Evolutionary conservation across 2,329 filamentous ascomycete genomes (phyloP).

Genomic region (Lachnellula subtilissima): DNA sequence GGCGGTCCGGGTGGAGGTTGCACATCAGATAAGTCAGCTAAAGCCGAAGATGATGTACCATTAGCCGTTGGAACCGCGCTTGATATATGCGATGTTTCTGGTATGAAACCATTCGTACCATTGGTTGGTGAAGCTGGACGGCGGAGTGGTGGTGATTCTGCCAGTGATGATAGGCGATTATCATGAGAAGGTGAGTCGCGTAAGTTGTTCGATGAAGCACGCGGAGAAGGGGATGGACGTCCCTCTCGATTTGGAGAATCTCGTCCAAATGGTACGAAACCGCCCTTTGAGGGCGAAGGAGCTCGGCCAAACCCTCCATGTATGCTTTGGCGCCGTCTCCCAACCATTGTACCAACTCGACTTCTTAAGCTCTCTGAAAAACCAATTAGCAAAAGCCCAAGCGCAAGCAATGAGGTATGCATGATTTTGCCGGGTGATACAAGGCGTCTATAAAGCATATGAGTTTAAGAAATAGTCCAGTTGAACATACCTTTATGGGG

Average conservation of each 20-base stretch:
- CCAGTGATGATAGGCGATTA: conserved; percentile 50
- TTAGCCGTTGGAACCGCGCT: conserved; percentile 39
- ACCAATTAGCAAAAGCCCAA: conserved; percentile 25
- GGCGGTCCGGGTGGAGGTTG: conserved; percentile 49
- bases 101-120: conserved; percentile 22
- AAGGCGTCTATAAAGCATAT: no score
- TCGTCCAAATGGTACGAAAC: conserved; percentile 52
- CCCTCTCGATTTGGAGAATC: conserved; percentile 60
- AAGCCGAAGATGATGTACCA: conserved; percentile 36
- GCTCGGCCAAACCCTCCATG: conserved; percentile 52
- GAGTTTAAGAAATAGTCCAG: neutral
- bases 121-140: conserved; percentile 22
- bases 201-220: conserved; percentile 55
- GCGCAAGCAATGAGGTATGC: neutral
- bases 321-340: conserved; percentile 61
- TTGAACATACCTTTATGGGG: conserved; percentile 13
- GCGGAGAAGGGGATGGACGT: conserved; percentile 43
- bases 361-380: conserved; percentile 50
- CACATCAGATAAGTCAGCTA: conserved; percentile 46
- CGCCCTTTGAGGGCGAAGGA: conserved; percentile 52
- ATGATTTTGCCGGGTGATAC: no score
- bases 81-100: conserved; percentile 33
- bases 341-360: conserved; percentile 66
- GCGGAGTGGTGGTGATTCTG: conserved; percentile 46
- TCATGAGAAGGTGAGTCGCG: conserved; percentile 41